Base-by-base conservation (phyloP, 345 rosid genomes). In the Arabidopsis arenosa region DNA sequence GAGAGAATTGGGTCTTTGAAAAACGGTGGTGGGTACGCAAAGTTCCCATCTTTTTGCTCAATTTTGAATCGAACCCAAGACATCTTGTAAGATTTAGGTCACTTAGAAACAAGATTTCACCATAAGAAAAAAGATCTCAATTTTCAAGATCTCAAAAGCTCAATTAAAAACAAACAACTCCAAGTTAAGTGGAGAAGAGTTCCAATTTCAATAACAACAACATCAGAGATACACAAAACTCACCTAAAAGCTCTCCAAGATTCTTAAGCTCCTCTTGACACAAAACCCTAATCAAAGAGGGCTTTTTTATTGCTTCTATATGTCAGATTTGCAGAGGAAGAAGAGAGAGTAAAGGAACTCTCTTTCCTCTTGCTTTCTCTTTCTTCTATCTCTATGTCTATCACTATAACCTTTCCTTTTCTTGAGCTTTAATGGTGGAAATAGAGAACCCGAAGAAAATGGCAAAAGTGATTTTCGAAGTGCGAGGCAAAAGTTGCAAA, bases 1-100 rank as follows among this genome's bases (percentile, higher is more conserved):
- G 86, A 33, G 15, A 81, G 75, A 69, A 80, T 45, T 21, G 92
- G 70, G 54, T 80, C 87, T 79, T 63, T 81, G 26, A 72, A 85
- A 53, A 76, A 83, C 81, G 84, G 88, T 65, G 90, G 88, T 59
- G 90, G 86, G 64, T 84, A 83, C 6, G 83, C 64, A 72, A 83
- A 80, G 81, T 37, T 67, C 14, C 85, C 93, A 75, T 87, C 88
- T 70, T 82, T 87, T 77, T 77, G 84, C 69, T 76, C 76, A 81
- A 87, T 75, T 83, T 82, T 82, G 44, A 80, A 74, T 53, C 79
- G 72, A 83, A 82, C 77, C 93, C 87, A 77, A 71, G 85, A 75
- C 79, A 82, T 87, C 81, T 84, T 85, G 76, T 68, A 61, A 76
- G 63, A 80, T 64, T 55, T 67, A 53, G 36, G n/a, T 40, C n/a